Conservation (phyloP, 805 yeast species). For the Metschnikowia dekortorum region DNA sequence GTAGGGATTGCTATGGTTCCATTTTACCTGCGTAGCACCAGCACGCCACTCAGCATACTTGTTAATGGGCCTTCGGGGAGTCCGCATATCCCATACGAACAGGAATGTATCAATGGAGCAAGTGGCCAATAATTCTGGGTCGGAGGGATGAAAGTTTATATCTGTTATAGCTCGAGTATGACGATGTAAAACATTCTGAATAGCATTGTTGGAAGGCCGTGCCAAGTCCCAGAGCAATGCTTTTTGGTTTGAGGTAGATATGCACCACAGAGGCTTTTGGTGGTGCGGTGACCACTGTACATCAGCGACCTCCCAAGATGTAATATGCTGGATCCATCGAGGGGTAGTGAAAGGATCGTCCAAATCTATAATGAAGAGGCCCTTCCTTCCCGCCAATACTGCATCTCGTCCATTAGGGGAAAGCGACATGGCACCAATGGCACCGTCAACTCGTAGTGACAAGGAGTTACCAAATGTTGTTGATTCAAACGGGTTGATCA, state of each 20-base stretch:
- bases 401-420: slow-evolving; percentile 91
- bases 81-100: slow-evolving; percentile 85
- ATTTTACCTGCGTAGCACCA: slow-evolving; percentile 91
- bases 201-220: slow-evolving; percentile 64
- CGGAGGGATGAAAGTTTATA: slow-evolving; percentile 82
- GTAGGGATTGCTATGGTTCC: slow-evolving; percentile 76
- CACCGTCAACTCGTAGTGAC: slow-evolving; percentile 83
- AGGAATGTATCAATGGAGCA: slow-evolving; percentile 89
- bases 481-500: slow-evolving; percentile 30
- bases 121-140: slow-evolving; percentile 86
- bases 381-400: slow-evolving; percentile 79
- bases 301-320: slow-evolving; percentile 98
- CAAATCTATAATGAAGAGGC: slow-evolving; percentile 83
- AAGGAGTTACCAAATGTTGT: slow-evolving; percentile 76
- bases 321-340: slow-evolving; percentile 84
- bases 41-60: slow-evolving; percentile 94
- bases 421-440: slow-evolving; percentile 85
- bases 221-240: slow-evolving; percentile 92
- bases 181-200: slow-evolving; percentile 81
- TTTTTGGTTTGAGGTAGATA: slow-evolving; percentile 91
- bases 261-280: slow-evolving; percentile 83
- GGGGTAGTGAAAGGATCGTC: slow-evolving; percentile 97
- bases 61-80: slow-evolving; percentile 67
- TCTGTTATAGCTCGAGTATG: slow-evolving; percentile 95
- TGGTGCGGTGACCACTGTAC: slow-evolving; percentile 97